Base-by-base conservation (phyloP, 768 basidiomycete genomes). In the Holtermannia corniformis region DNA sequence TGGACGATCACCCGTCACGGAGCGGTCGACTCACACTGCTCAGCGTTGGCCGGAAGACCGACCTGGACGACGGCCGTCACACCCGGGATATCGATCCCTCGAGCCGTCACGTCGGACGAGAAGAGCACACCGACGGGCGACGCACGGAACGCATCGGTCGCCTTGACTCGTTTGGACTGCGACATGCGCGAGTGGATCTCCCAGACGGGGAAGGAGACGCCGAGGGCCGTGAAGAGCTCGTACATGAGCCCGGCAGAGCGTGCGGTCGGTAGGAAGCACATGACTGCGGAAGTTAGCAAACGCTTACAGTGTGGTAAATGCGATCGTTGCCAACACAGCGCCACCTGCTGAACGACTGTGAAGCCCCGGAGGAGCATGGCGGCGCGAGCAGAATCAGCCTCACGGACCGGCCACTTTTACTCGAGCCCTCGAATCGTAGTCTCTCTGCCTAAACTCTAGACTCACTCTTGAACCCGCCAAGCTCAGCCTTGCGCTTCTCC, bases 251-350 rank as follows among this genome's bases (percentile, higher is more conserved):
- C 74, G 1, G 80, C 79, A 7, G 79, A 79, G 49, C 80, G 76
- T 5, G 83, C 82, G 4, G 83, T 85, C n/a, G 82, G 80, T 42
- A 81, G 77, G 75, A 85, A 85, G 4, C 80, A 75, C 68, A 85
- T 82, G 14, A 77, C 64, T 66, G 40, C n/a, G n/a, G n/a, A n/a
- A n/a, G 19, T 40, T 20, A 12, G 32, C 49, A 25, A 22, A 22
- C 12, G 13, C n/a, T n/a, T n/a, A n/a, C n/a, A n/a, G n/a, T n/a
- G n/a, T n/a, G n/a, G n/a, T n/a, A n/a, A n/a, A n/a, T n/a, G n/a
- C n/a, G n/a, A n/a, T n/a, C n/a, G n/a, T n/a, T n/a, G n/a, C n/a
- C n/a, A n/a, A n/a, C n/a, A n/a, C n/a, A n/a, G n/a, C n/a, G n/a
- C n/a, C n/a, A n/a, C n/a, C n/a, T n/a, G n/a, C n/a, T n/a, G n/a